Evolutionary conservation across 2,329 filamentous ascomycete genomes (phyloP).

Genomic region (Exophiala bonariae): DNA sequence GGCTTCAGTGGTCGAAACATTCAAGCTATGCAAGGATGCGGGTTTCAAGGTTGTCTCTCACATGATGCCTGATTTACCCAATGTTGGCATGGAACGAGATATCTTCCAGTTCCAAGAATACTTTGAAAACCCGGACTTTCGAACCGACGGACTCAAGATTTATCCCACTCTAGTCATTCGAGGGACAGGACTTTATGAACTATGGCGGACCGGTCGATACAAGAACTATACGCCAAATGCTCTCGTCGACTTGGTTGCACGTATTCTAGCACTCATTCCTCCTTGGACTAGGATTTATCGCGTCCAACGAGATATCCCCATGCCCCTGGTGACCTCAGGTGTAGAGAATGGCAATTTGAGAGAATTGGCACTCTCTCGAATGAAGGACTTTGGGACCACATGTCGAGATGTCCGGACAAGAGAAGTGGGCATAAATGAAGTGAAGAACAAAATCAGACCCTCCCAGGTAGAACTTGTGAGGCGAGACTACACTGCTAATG

Average conservation of each 20-base stretch:
- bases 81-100: conserved; percentile 97
- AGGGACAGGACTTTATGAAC: conserved; percentile 91
- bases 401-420: conserved; percentile 95
- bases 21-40: conserved; percentile 94
- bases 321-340: conserved; percentile 97
- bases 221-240: conserved; percentile 99
- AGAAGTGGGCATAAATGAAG: conserved; percentile 97
- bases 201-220: conserved; percentile 95
- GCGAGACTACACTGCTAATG: conserved; percentile 91
- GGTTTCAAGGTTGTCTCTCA: conserved; percentile 99
- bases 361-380: conserved; percentile 88
- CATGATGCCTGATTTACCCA: conserved; percentile 99
- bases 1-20: conserved; percentile 91
- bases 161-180: conserved; percentile 97
- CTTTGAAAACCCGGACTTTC: conserved; percentile 93
- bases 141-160: conserved; percentile 96
- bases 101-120: conserved; percentile 97
- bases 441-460: conserved; percentile 96
- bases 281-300: conserved; percentile 99
- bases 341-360: conserved; percentile 97
- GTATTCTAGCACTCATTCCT: conserved; percentile 91
- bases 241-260: conserved; percentile 89
- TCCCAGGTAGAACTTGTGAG: conserved; percentile 95
- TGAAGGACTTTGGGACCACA: conserved; percentile 98
- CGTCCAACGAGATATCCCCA: conserved; percentile 98